phyloP scores from a whole-genome alignment of 192 early-diverging fungal species.

The Physocladia obscura region DNA sequence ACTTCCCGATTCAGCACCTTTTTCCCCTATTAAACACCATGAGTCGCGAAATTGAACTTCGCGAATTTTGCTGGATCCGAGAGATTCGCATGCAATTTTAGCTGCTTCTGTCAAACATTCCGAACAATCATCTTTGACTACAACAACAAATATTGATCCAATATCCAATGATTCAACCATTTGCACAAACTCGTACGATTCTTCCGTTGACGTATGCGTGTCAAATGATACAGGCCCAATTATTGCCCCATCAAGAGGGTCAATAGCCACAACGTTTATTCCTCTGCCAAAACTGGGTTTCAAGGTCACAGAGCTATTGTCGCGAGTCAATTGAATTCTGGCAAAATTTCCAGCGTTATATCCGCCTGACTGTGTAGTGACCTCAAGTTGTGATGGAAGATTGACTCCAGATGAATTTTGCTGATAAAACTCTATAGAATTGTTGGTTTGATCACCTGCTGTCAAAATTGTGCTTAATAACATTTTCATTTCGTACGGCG shows the following conservation, averaged over 20 bases:
- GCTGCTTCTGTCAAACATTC: slow-evolving; percentile 67
- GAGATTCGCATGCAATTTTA: slow-evolving; percentile 50
- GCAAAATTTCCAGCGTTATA: slow-evolving; percentile 75
- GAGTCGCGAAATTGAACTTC: slow-evolving; percentile 73
- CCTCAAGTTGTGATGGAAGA: slow-evolving; percentile 46
- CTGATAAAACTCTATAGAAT: slow-evolving; percentile 7
- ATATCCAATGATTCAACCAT: slow-evolving; percentile 65
- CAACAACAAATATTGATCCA: slow-evolving; percentile 68
- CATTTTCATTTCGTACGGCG: slow-evolving; percentile 76
- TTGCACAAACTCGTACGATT: slow-evolving; percentile 67
- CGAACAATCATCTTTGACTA: slow-evolving; percentile 69
- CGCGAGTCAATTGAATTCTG: slow-evolving; percentile 55
- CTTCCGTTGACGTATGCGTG: slow-evolving; percentile 63
- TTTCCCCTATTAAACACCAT: slow-evolving; percentile 76
- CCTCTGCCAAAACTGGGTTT: slow-evolving; percentile 61
- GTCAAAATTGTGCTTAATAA: slow-evolving; percentile 71
- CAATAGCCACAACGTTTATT: slow-evolving; percentile 73
- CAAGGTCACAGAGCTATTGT: slow-evolving; percentile 45
- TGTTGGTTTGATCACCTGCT: slow-evolving; percentile 38
- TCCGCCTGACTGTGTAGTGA: slow-evolving; percentile 71
- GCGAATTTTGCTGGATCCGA: slow-evolving; percentile 59
- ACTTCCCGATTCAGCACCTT: slow-evolving; percentile 56
- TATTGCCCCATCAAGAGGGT: slow-evolving; percentile 66
- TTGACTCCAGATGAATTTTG: slow-evolving; percentile 30
- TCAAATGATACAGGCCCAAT: slow-evolving; percentile 73